Conservation (phyloP, 768 basidiomycete species). For the Boletus sp. region DNA sequence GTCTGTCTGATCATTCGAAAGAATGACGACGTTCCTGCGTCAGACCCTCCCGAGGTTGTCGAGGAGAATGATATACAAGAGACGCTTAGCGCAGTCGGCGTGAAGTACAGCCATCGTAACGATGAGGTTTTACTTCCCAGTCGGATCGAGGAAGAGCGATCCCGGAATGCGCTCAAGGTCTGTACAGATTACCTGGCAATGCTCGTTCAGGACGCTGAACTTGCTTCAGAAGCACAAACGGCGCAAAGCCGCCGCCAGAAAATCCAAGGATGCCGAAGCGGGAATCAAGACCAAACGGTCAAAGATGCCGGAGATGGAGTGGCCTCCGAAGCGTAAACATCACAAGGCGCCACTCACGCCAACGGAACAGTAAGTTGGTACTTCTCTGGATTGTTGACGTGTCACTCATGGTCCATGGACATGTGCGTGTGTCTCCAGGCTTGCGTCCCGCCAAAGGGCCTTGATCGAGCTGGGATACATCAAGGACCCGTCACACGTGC, state of each 20-base stretch:
- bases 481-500: constrained; percentile 47
- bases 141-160: constrained; percentile 63
- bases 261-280: constrained; percentile 15
- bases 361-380: constrained; percentile 47
- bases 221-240: constrained; percentile 26
- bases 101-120: constrained; percentile 74
- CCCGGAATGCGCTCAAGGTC: constrained; percentile 50
- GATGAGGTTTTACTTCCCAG: constrained; percentile 68
- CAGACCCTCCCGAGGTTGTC: constrained; percentile 40
- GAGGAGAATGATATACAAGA: constrained; percentile 53
- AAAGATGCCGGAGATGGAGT: constrained; percentile 42
- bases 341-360: constrained; percentile 48
- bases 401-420: background rate
- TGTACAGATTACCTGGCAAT: constrained; percentile 21
- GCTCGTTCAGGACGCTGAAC: constrained; percentile 4
- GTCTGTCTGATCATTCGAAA: background rate
- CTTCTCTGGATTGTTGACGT: background rate
- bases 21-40: background rate
- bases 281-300: constrained; percentile 13
- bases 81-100: constrained; percentile 58
- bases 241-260: constrained; percentile 22
- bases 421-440: constrained; percentile 34
- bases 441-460: constrained; percentile 54
- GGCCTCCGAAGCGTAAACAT: constrained; percentile 66
- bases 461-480: constrained; percentile 64